Evolutionary conservation across 495 filamentous ascomycete species (phyloP).

Genomic region (Hyaloscypha bicolor): DNA sequence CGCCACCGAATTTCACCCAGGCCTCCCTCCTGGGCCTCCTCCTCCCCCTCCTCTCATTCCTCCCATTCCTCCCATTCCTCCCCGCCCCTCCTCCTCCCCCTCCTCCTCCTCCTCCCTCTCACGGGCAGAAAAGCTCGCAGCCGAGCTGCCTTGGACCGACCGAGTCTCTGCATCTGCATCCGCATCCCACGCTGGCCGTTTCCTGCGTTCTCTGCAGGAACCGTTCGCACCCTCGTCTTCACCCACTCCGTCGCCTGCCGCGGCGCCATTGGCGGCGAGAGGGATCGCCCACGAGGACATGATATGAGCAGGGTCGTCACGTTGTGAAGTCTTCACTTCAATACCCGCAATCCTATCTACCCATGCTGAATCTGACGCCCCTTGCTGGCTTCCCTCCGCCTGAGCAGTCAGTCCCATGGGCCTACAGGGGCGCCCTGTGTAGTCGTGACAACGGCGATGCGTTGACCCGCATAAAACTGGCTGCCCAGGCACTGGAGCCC

Average conservation of each 20-base stretch:
- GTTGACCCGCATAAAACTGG: conserved; percentile 30
- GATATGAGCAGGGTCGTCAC: conserved; percentile 23
- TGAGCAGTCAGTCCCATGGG: conserved; percentile 18
- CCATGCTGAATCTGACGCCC: not conserved
- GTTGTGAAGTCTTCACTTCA: conserved; percentile 24
- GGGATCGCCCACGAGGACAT: conserved; percentile 5
- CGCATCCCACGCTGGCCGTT: not conserved
- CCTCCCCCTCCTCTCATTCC: not conserved
- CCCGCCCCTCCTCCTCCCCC: not conserved
- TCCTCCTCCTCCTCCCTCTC: not conserved
- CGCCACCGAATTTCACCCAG: too few relatives aligned
- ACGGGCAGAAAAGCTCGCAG: not conserved
- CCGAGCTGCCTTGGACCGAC: not conserved
- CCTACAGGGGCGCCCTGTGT: conserved; percentile 8
- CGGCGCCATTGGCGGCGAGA: not conserved
- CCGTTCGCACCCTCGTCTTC: not conserved
- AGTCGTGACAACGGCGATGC: conserved; percentile 33
- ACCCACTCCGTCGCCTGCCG: not conserved
- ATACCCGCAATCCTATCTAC: not conserved
- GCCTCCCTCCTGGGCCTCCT: too few relatives aligned
- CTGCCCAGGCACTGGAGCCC: conserved; percentile 19
- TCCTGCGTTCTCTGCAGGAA: not conserved
- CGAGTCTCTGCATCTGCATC: not conserved
- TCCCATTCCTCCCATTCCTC: not conserved
- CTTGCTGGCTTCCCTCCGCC: not conserved